Conservation (phyloP, 495 filamentous ascomycete species). For the Aspergillus homomorphus region DNA sequence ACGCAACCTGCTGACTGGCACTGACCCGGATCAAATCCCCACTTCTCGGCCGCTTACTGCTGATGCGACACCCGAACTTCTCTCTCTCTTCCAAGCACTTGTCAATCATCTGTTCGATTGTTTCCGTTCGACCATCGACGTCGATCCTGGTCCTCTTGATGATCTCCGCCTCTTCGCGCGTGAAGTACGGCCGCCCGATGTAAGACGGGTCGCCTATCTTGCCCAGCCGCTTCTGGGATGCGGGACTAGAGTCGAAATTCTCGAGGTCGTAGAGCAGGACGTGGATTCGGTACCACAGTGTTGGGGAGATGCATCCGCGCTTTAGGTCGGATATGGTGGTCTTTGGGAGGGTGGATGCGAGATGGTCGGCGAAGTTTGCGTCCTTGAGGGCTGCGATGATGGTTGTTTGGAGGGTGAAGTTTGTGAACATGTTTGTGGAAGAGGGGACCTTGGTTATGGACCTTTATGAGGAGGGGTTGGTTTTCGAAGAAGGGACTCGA, state of each 20-base stretch:
- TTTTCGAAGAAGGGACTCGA: no score
- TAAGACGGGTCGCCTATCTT: constrained; percentile 3
- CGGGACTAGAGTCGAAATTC: constrained; percentile 1
- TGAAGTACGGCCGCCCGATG: constrained; percentile 10
- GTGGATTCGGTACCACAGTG: constrained; percentile 11
- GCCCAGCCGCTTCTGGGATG: constrained; percentile 5
- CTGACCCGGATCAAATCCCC: constrained; percentile 23
- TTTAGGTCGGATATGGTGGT: not conserved
- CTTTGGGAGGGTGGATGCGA: not conserved
- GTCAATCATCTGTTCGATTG: not conserved
- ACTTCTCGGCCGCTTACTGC: constrained; percentile 21
- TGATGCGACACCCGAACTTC: constrained; percentile 12
- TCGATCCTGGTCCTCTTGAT: constrained; percentile 3
- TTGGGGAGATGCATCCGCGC: constrained; percentile 1
- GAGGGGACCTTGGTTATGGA: no score
- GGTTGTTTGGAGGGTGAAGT: no score
- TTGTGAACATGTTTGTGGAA: no score
- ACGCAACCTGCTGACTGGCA: constrained; percentile 27
- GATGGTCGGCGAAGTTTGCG: no score
- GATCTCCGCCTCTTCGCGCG: not conserved
- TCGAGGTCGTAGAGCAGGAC: constrained; percentile 10
- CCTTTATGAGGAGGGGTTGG: no score
- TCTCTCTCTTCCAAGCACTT: constrained; percentile 16
- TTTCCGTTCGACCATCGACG: not conserved
- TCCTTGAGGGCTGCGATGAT: no score